Evolutionary conservation across 495 filamentous ascomycete genomes (phyloP).

Genomic region (Venustampulla echinocandica): DNA sequence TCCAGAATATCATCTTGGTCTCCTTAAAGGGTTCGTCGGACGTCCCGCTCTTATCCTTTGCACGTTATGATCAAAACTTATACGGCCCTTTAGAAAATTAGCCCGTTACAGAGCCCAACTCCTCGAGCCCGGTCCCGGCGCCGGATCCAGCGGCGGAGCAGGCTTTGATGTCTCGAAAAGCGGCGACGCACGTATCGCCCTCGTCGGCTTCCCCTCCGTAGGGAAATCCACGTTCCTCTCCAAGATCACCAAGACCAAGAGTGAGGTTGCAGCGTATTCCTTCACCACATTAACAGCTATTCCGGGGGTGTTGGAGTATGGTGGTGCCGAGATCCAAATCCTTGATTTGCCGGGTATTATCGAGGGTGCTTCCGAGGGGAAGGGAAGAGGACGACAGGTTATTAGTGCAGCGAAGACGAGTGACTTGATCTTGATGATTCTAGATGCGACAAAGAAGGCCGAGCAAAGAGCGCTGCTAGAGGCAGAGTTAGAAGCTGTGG

Average conservation of each 20-base stretch:
- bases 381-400: slow-evolving; percentile 91
- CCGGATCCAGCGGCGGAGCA: slow-evolving; percentile 60
- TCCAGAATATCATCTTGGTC: slow-evolving; percentile 93
- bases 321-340: slow-evolving; percentile 95
- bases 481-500: slow-evolving; percentile 90
- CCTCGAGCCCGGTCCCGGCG: slow-evolving; percentile 79
- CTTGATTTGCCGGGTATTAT: slow-evolving; percentile 98
- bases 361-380: slow-evolving; percentile 92
- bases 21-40: slow-evolving; percentile 80
- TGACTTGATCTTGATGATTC: slow-evolving; percentile 92
- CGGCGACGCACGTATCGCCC: slow-evolving; percentile 92
- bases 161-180: slow-evolving; percentile 98
- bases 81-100: slow-evolving; percentile 61
- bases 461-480: slow-evolving; percentile 89
- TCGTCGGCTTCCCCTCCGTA: slow-evolving; percentile 96
- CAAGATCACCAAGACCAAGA: slow-evolving; percentile 98
- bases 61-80: background rate
- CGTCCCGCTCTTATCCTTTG: background rate
- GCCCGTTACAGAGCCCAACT: slow-evolving; percentile 91
- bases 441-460: slow-evolving; percentile 94
- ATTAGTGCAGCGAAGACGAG: slow-evolving; percentile 99
- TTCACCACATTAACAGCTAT: slow-evolving; percentile 99
- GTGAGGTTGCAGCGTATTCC: slow-evolving; percentile 90
- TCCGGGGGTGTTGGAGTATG: slow-evolving; percentile 95
- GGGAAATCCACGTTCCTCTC: slow-evolving; percentile 98